A percentile compares a stretch with the other conserved stretches of the same genome.
phyloP scores from a whole-genome alignment of 495 filamentous ascomycete genomes.

The Aspergillus olivimuriae region DNA sequence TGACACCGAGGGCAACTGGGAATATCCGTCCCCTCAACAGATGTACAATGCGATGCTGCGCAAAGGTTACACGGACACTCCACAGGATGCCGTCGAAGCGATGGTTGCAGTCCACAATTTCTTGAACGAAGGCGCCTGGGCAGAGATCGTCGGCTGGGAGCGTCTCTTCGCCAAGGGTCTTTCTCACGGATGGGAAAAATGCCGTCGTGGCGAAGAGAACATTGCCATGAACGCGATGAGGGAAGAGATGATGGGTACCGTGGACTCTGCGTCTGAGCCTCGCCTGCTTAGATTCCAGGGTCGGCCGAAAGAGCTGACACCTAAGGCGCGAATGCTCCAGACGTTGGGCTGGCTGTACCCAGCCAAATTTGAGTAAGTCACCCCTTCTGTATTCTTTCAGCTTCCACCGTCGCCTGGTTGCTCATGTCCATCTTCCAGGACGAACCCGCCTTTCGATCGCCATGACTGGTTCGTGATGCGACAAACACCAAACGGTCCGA shows the following conservation, averaged over 20 bases:
- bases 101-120: constrained; percentile 99
- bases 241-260: constrained; percentile 33
- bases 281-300: constrained; percentile 82
- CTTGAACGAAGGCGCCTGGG: constrained; percentile 94
- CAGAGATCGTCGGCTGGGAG: constrained; percentile 91
- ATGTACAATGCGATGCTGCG: constrained; percentile 98
- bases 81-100: constrained; percentile 84
- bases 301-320: constrained; percentile 79
- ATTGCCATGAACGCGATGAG: constrained; percentile 32
- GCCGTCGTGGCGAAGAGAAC: constrained; percentile 66
- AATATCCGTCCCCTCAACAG: constrained; percentile 96
- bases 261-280: constrained; percentile 46
- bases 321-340: constrained; percentile 78
- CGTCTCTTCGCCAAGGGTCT: constrained; percentile 70
- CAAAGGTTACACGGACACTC: constrained; percentile 92
- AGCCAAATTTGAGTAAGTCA: constrained; percentile 61
- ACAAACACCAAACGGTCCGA: constrained; percentile 49
- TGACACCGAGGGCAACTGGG: constrained; percentile 72
- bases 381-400: neutral
- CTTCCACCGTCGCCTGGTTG: constrained; percentile 4
- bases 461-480: constrained; percentile 94
- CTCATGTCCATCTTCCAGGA: constrained; percentile 30
- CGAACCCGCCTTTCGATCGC: constrained; percentile 88
- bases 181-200: constrained; percentile 63
- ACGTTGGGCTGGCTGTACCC: constrained; percentile 73